Evolutionary conservation across 2,329 filamentous ascomycete genomes (phyloP).

Genomic region (Clathrospora elynae): DNA sequence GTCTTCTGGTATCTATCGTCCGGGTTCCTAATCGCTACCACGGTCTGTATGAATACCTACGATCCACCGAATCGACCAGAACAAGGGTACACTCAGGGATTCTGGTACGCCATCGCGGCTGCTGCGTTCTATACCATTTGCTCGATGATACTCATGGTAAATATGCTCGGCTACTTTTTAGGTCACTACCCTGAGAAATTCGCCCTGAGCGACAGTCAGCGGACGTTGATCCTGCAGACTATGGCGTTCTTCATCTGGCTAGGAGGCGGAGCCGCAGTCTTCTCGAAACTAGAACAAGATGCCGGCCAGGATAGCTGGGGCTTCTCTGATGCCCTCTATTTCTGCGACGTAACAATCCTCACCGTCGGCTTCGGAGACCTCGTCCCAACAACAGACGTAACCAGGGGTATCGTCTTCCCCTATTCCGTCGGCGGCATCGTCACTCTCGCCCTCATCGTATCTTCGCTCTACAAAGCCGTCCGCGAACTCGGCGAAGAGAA

Average conservation of each 20-base stretch:
- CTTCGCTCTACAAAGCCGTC: conserved; percentile 73
- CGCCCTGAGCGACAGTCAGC: conserved; percentile 75
- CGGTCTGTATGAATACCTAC: conserved; percentile 68
- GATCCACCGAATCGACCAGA: conserved; percentile 55
- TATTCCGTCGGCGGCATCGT: conserved; percentile 84
- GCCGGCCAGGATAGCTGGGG: conserved; percentile 61
- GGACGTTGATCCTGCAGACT: conserved; percentile 88
- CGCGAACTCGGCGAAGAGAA: conserved; percentile 65
- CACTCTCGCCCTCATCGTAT: conserved; percentile 81
- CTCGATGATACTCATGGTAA: conserved; percentile 75
- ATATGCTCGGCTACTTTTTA: conserved; percentile 76
- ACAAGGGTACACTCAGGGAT: conserved; percentile 75
- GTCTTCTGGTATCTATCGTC: conserved; percentile 73
- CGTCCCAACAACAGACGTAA: conserved; percentile 60
- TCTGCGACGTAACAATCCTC: conserved; percentile 51
- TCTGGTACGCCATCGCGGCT: conserved; percentile 83
- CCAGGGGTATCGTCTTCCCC: conserved; percentile 76
- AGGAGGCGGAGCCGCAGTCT: conserved; percentile 75
- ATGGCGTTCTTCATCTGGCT: conserved; percentile 85
- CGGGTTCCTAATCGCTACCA: conserved; percentile 67
- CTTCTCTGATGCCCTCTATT: conserved; percentile 70
- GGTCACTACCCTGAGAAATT: conserved; percentile 82
- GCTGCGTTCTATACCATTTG: conserved; percentile 80
- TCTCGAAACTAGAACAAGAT: conserved; percentile 66
- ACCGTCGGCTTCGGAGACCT: conserved; percentile 58